Evolutionary conservation across 2,329 filamentous ascomycete genomes (phyloP), one percentile per base, ranked within the genome.

Genomic region (Corniculantispora saksenae): DNA sequence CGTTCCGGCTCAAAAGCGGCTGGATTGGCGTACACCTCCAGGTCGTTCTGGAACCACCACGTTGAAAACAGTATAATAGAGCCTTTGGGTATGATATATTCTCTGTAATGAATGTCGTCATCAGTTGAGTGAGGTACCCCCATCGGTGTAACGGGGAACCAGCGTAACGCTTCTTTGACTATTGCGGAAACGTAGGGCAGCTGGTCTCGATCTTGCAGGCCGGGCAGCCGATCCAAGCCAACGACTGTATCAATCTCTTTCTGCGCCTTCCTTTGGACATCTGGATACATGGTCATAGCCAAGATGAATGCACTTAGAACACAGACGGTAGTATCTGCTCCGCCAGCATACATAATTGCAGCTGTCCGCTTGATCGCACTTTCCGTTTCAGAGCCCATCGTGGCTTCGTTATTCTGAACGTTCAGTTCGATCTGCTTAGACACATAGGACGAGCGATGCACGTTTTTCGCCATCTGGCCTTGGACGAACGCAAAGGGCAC

Each of bases 1-100:
- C 77, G 70, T 1, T 74, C 73, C 0, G 77, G 78, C 25, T 77
- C 68, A 25, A 80, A 80, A 2, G 29, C 19, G 5, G 66, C 66
- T 0, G 77, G 77, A 15, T 76, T 59, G 0, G 84, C 80, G 73
- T 93, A 92, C 1, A 86, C 87, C 50, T 89, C 85, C 2, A 86
- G 84, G 70, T 93, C 90, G 74, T 92, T 90, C 25, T 89, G 83
- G n/a, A 78, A 69, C 23, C 69, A 73, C 72, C 72, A 76, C 8
- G 71, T 65, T 1, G 70, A 68, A 2, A 64, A 66, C 9, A 76
- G 58, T 7, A 76, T 29, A 12, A 69, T 43, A 0, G 74, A 64
- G 3, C 71, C 71, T 25, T 73, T 71, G 0, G 76, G 75, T 4
- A 77, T 73, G 0, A 50, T 62, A 29, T 70, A 73, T 0, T 71